These are phyloP conservation scores for Staphylotrichum longicolle DNA, from an alignment of 495 filamentous ascomycete species.

Conservation along the genomic window DNA sequence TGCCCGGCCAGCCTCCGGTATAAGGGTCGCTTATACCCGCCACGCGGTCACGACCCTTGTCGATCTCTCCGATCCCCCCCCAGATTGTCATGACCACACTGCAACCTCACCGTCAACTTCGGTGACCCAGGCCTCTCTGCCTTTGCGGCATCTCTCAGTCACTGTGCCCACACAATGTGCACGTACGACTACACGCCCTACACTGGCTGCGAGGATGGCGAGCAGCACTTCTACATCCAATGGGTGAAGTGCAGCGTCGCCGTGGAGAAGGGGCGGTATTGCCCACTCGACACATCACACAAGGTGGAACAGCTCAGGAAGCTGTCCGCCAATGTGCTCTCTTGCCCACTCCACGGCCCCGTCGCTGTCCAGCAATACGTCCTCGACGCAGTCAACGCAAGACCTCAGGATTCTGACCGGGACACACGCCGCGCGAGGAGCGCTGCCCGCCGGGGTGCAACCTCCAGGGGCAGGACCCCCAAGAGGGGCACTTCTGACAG, in stretches of 20 bases:
- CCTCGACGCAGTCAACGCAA: slow-evolving; percentile 18
- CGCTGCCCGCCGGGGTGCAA: slow-evolving; percentile 1
- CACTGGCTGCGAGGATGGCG: slow-evolving; percentile 24
- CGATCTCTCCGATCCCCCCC: neutral
- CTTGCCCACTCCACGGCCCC: slow-evolving; percentile 32
- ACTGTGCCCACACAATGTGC: slow-evolving; percentile 27
- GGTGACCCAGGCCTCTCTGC: slow-evolving; percentile 14
- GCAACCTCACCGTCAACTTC: slow-evolving; percentile 5
- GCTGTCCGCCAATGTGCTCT: slow-evolving; percentile 30
- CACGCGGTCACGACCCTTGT: slow-evolving; percentile 9
- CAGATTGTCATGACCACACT: slow-evolving; percentile 4
- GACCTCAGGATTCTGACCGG: neutral
- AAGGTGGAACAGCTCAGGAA: slow-evolving; percentile 26
- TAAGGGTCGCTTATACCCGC: slow-evolving; percentile 15
- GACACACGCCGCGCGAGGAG: slow-evolving; percentile 1
- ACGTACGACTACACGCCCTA: slow-evolving; percentile 37
- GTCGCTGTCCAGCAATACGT: slow-evolving; percentile 31
- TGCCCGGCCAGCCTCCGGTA: neutral
- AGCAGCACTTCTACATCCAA: slow-evolving; percentile 36
- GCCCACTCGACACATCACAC: slow-evolving; percentile 25
- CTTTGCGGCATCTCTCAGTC: slow-evolving; percentile 1
- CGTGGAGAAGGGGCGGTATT: slow-evolving; percentile 26
- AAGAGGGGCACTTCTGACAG: neutral
- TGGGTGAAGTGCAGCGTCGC: slow-evolving; percentile 36
- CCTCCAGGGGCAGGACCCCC: slow-evolving; percentile 11